phyloP scores from a whole-genome alignment of 495 filamentous ascomycete genomes.

The Wilcoxina mikolae region DNA sequence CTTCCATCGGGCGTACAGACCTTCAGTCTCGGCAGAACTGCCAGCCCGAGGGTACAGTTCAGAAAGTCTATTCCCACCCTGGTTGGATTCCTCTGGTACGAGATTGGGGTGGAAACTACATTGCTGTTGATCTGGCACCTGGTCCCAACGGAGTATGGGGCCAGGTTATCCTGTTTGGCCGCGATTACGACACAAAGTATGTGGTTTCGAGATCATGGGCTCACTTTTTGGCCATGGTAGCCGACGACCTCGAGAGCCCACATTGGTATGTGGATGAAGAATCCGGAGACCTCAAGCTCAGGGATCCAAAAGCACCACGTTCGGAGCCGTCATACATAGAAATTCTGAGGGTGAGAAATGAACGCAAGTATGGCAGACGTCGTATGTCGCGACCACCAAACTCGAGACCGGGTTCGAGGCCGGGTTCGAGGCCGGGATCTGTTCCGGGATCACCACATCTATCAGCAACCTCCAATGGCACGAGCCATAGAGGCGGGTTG shows the following conservation, averaged over 20 bases:
- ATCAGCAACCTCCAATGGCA: conserved; percentile 8
- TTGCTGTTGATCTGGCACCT: conserved; percentile 86
- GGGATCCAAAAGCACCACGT: conserved; percentile 71
- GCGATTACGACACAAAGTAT: conserved; percentile 97
- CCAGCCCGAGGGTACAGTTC: conserved; percentile 69
- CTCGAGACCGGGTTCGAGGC: conserved; percentile 12
- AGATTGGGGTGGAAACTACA: conserved; percentile 96
- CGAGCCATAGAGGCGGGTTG: conserved; percentile 17
- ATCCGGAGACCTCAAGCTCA: conserved; percentile 73
- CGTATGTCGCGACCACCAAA: conserved; percentile 15
- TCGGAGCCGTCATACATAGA: conserved; percentile 92
- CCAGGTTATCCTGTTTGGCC: conserved; percentile 89
- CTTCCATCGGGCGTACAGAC: conserved; percentile 35
- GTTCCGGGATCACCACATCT: conserved; percentile 13
- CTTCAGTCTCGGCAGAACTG: conserved; percentile 74
- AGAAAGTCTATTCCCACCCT: conserved; percentile 86
- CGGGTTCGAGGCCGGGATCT: conserved; percentile 17
- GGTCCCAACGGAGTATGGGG: conserved; percentile 86
- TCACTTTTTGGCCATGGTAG: conserved; percentile 67
- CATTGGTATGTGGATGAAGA: conserved; percentile 88
- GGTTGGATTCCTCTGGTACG: conserved; percentile 92
- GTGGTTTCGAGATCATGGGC: conserved; percentile 90
- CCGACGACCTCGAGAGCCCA: conserved; percentile 75
- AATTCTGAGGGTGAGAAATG: conserved; percentile 82
- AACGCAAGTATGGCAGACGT: conserved; percentile 77